Base-by-base conservation (phyloP, 768 basidiomycete species). In the Psilocybe cyanescens region DNA sequence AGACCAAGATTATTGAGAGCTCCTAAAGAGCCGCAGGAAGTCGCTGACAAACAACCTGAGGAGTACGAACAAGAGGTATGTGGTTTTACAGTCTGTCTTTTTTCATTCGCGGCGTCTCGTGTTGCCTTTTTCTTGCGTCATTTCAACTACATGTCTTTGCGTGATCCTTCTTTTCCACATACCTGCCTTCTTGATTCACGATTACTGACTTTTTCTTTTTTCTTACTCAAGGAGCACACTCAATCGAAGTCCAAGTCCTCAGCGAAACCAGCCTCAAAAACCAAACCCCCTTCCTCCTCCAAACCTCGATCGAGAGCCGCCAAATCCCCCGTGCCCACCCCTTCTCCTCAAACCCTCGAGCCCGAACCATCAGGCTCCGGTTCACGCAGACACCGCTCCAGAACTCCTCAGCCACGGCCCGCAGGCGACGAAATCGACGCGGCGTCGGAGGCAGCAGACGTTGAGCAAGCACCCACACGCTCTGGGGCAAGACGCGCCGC, bases 401-500 rank as follows among this genome's bases (percentile, higher is more conserved):
- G 51, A 41, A 68, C 68, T 2, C 65, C 70, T 57, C 67, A 68
- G 30, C 62, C 68, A 33, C 61, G 3, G 6, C 35, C 41, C 4
- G 50, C 57, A 28, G 59, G 60, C 17, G 63, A 55, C 1, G 51
- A 63, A 31, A n/a, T 48, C 7, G 58, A 65, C 7, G n/a, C 14
- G n/a, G 0, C 37, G 2, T 4, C 41, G 0, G 41, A 44, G 14
- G 39, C 35, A 31, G 51, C 31, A 33, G 33, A 28, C 2, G 61
- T 48, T 30, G 50, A 59, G 46, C 53, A 35, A 31, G 30, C 58
- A 7, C 57, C 49, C 11, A 61, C 39, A 17, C 55, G 60, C 7
- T 47, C 53, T 28, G 59, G 67, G 5, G 58, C 67, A 2, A 71
- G 73, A 28, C 66, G 72, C 17, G 67, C 64, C 11, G 0, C 33